These are phyloP conservation scores for Pseudogymnoascus sp. DNA, from an alignment of 2,329 filamentous ascomycete genomes.

Conservation along the genomic window DNA sequence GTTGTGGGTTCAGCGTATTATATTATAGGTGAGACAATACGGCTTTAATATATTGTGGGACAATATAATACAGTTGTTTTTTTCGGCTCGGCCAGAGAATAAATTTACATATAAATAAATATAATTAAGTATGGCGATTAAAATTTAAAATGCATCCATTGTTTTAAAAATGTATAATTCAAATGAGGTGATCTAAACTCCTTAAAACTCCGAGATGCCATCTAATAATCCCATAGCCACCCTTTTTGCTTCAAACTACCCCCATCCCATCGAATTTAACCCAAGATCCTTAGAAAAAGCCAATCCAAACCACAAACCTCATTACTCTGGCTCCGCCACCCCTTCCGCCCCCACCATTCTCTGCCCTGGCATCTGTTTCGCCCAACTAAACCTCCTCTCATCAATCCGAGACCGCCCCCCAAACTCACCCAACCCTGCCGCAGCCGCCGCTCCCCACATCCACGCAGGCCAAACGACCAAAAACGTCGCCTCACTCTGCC, in stretches of 20 bases:
- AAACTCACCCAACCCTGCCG: not conserved
- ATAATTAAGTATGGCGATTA: no score
- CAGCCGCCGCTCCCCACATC: not conserved
- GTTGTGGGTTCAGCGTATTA: not conserved
- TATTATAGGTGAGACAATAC: not conserved
- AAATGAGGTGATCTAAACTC: not conserved
- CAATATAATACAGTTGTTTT: not conserved
- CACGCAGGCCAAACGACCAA: not conserved
- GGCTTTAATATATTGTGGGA: not conserved
- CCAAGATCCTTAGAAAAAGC: not conserved
- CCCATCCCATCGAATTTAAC: not conserved
- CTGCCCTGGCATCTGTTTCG: not conserved
- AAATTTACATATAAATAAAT: not conserved
- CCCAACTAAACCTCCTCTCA: not conserved
- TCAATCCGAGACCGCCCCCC: no score
- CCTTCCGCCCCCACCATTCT: not conserved
- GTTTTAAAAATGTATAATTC: not conserved
- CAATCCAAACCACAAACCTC: not conserved
- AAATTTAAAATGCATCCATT: no score
- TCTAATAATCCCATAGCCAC: not conserved
- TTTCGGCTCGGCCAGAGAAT: not conserved
- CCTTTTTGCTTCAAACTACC: not conserved
- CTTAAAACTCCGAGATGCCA: not conserved
- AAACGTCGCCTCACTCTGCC: not conserved
- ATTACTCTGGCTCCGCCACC: not conserved